phyloP scores from a whole-genome alignment of 164 flowering plant genomes.

The Kalanchoe fedtschenkoi region DNA sequence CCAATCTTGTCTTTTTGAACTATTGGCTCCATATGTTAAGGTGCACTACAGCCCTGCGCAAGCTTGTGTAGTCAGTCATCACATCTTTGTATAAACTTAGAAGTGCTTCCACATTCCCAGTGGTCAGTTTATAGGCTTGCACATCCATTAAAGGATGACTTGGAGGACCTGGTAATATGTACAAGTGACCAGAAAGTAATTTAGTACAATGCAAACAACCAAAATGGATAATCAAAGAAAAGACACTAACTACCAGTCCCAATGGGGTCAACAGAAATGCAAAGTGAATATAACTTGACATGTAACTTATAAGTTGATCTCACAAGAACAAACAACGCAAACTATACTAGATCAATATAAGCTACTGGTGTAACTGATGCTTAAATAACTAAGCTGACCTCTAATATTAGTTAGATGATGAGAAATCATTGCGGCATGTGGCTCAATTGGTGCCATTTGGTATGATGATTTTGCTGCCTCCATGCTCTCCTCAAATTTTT shows the following conservation, averaged over 20 bases:
- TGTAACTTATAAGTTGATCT: too few relatives aligned
- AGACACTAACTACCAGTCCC: neutral
- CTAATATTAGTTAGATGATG: constrained; percentile 3
- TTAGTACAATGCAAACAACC: neutral
- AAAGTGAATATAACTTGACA: too few relatives aligned
- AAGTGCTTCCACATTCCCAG: constrained; percentile 30
- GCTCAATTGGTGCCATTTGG: constrained; percentile 2
- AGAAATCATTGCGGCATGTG: constrained; percentile 11
- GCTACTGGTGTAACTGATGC: neutral
- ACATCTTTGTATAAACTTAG: constrained; percentile 37
- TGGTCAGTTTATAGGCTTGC: constrained; percentile 27
- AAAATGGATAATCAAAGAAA: too few relatives aligned
- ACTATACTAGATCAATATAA: neutral
- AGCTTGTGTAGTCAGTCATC: constrained; percentile 25
- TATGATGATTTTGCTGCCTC: constrained; percentile 21
- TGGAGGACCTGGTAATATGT: constrained; percentile 14
- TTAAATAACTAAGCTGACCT: constrained; percentile 17
- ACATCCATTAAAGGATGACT: constrained; percentile 35
- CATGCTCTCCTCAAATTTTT: constrained; percentile 37
- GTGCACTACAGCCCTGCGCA: constrained; percentile 14
- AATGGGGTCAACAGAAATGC: neutral
- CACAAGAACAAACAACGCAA: too few relatives aligned
- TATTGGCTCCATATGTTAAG: constrained; percentile 2
- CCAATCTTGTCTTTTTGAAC: neutral
- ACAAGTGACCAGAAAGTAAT: neutral